Conservation (phyloP, 163 green algal genomes). For the Chlorella variabilis region DNA sequence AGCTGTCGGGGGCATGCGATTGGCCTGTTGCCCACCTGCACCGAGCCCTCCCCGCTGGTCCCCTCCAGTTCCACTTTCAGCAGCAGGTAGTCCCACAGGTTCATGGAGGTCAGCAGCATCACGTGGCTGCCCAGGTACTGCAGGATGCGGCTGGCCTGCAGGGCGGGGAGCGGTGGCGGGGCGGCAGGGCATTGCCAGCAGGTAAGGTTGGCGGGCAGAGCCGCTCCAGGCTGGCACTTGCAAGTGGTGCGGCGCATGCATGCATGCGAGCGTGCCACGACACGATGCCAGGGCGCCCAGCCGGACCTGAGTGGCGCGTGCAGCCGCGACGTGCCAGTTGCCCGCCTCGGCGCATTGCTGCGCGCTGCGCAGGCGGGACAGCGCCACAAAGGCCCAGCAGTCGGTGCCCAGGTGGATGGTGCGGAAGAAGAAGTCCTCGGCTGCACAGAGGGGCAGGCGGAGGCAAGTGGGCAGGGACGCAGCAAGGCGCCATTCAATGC, state of each 20-base stretch:
- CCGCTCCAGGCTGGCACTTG: too few relatives aligned
- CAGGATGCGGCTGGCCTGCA: slow-evolving; percentile 52
- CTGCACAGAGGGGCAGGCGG: slow-evolving; percentile 7
- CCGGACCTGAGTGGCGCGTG: slow-evolving; percentile 46
- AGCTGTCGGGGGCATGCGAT: too few relatives aligned
- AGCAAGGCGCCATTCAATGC: too few relatives aligned
- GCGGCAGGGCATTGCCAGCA: background rate
- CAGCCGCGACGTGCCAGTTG: slow-evolving; percentile 50
- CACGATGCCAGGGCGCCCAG: too few relatives aligned
- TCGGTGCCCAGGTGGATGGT: slow-evolving; percentile 61
- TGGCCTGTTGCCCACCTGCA: slow-evolving; percentile 39
- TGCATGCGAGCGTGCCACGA: too few relatives aligned
- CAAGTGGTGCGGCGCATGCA: too few relatives aligned
- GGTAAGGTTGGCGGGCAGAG: background rate
- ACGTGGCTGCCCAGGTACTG: slow-evolving; percentile 60
- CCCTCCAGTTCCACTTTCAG: slow-evolving; percentile 62
- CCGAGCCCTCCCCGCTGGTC: slow-evolving; percentile 53
- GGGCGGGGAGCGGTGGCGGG: background rate
- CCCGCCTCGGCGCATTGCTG: slow-evolving; percentile 15
- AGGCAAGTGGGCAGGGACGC: too few relatives aligned
- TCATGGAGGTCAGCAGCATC: slow-evolving; percentile 60
- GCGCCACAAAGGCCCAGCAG: slow-evolving; percentile 59
- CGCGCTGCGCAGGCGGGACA: slow-evolving; percentile 15
- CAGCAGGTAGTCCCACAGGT: slow-evolving; percentile 62
- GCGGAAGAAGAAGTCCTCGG: slow-evolving; percentile 66